phyloP scores from a whole-genome alignment of 352 stramenopile species.

The Aphanomyces astaci region DNA sequence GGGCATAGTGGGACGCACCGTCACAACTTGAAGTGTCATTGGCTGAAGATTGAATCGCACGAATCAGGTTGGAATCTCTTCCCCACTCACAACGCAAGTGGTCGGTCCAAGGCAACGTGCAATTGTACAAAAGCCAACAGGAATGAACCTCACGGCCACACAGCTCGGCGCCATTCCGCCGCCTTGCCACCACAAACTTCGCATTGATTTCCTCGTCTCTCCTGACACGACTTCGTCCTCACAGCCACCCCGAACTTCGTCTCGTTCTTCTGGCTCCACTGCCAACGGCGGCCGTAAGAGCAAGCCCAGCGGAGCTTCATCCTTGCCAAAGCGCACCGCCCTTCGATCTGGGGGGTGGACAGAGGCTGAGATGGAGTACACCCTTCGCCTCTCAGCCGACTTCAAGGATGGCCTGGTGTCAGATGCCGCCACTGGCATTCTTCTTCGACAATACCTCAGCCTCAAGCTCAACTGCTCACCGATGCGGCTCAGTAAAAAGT shows the following conservation, averaged over 20 bases:
- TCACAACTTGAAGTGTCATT: background rate
- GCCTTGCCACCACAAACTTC: background rate
- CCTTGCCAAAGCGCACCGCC: background rate
- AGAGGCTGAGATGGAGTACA: constrained; percentile 15
- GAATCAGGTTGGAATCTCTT: constrained; percentile 14
- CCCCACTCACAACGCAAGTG: background rate
- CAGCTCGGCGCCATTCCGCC: background rate
- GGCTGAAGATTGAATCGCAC: background rate
- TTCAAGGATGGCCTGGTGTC: constrained; percentile 14
- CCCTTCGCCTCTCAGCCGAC: constrained; percentile 13
- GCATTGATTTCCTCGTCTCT: background rate
- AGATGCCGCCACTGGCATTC: constrained; percentile 1
- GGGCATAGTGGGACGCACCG: background rate
- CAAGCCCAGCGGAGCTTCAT: too few relatives aligned
- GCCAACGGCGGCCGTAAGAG: background rate
- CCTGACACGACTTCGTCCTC: background rate
- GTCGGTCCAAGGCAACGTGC: too few relatives aligned
- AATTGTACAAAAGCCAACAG: too few relatives aligned
- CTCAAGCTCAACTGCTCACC: constrained; percentile 19
- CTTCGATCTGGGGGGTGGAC: constrained; percentile 11
- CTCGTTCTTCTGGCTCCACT: background rate
- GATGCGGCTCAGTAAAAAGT: constrained; percentile 22
- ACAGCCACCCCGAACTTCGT: background rate
- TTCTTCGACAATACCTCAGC: constrained; percentile 19
- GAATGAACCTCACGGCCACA: background rate